These are phyloP conservation scores for Persicaria maculosa DNA, from an alignment of 148 eudicot species.

Conservation along the genomic window DNA sequence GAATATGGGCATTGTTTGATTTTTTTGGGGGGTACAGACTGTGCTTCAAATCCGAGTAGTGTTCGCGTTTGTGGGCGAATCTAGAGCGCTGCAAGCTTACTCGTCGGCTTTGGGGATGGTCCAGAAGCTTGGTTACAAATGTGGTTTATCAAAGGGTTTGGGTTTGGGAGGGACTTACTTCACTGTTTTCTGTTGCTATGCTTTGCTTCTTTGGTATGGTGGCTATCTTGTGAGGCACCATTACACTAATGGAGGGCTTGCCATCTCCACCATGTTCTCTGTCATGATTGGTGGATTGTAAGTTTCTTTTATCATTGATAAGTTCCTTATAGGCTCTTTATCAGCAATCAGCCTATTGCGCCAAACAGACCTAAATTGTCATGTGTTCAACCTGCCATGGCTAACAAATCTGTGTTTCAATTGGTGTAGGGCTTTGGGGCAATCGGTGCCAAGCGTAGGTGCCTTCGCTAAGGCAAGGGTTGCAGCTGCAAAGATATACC, in stretches of 20 bases:
- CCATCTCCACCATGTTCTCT: constrained; percentile 96
- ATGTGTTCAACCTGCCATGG: too few relatives aligned
- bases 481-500: constrained; percentile 88
- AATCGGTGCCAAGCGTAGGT: constrained; percentile 95
- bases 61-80: constrained; percentile 84
- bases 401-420: not conserved
- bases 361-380: too few relatives aligned
- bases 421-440: constrained; percentile 67
- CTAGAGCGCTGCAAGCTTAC: constrained; percentile 72
- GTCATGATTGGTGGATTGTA: constrained; percentile 98
- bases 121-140: constrained; percentile 83
- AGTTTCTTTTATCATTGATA: constrained; percentile 21
- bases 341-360: too few relatives aligned
- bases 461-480: constrained; percentile 97
- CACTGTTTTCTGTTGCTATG: constrained; percentile 89
- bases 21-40: constrained; percentile 38
- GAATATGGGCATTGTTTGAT: not conserved
- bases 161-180: constrained; percentile 96
- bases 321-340: too few relatives aligned
- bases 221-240: constrained; percentile 93
- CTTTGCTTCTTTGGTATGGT: constrained; percentile 96
- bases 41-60: constrained; percentile 88
- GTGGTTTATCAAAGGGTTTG: constrained; percentile 85
- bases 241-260: constrained; percentile 93
- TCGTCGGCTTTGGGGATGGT: constrained; percentile 60